A percentile compares a stretch with the other conserved stretches of the same genome.
Evolutionary conservation across 140 eudicot genomes (phyloP).

Genomic region (Anethum foeniculum): DNA sequence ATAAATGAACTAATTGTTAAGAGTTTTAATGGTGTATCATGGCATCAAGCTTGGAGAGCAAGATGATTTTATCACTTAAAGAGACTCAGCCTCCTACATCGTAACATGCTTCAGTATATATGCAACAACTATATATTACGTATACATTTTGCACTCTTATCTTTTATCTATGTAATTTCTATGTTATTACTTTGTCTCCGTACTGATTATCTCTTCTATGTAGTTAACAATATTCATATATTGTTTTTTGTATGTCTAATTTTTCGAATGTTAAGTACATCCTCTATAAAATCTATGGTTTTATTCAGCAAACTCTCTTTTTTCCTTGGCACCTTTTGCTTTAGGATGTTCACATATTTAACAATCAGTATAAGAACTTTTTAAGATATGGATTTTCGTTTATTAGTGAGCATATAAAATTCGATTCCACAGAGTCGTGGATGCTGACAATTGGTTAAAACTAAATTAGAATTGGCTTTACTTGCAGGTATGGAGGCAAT

Average conservation of each 20-base stretch:
- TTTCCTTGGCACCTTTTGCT: not conserved
- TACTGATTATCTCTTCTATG: not conserved
- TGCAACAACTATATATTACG: not conserved
- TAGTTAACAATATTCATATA: not conserved
- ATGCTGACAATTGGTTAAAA: no score
- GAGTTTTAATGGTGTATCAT: not conserved
- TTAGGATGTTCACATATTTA: no score
- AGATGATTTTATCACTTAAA: not conserved
- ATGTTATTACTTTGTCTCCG: not conserved
- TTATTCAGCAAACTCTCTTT: not conserved
- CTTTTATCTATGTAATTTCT: no score
- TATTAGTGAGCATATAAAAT: no score
- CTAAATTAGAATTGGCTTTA: no score
- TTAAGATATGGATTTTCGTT: no score
- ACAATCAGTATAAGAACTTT: no score
- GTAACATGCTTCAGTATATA: not conserved
- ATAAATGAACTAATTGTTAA: not conserved
- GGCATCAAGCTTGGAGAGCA: not conserved
- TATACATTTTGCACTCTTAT: not conserved
- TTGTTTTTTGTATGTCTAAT: not conserved
- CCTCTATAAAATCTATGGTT: not conserved
- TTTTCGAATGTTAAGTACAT: not conserved
- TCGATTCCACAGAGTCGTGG: no score
- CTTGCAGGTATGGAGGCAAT: no score
- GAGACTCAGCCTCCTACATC: not conserved